Conservation (phyloP, 345 rosid species). For the Eucalyptus cloeziana region DNA sequence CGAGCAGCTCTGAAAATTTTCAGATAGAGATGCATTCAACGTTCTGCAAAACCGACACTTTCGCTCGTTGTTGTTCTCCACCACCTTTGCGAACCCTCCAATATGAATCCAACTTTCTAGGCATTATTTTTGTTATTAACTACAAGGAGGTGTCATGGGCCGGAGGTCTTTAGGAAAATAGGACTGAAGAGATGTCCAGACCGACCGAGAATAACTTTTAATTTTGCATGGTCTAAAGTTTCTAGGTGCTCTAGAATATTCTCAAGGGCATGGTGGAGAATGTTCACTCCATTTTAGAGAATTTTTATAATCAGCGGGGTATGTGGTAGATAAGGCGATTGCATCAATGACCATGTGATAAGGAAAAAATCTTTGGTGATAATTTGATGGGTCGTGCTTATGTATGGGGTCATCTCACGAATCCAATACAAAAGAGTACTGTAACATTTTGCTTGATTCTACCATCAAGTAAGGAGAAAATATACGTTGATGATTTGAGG, state of each 20-base stretch:
- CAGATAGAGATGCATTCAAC: neutral
- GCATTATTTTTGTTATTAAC: neutral
- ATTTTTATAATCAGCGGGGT: neutral
- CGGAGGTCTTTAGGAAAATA: neutral
- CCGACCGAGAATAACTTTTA: neutral
- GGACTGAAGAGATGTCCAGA: neutral
- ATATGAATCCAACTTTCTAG: neutral
- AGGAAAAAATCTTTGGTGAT: neutral
- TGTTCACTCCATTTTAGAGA: neutral
- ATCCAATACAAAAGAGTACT: neutral
- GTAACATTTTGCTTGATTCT: neutral
- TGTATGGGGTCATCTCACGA: neutral
- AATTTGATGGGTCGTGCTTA: neutral
- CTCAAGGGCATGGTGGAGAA: neutral
- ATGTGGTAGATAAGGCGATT: accelerated
- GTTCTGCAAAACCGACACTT: neutral
- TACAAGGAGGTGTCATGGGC: neutral
- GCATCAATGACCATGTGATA: accelerated
- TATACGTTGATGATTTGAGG: neutral
- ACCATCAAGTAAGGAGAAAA: neutral
- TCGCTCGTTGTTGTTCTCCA: neutral
- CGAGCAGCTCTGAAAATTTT: neutral
- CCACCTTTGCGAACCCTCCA: neutral
- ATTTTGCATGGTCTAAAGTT: neutral
- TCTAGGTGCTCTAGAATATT: neutral